phyloP scores from a whole-genome alignment of 768 basidiomycete genomes.

The Suillus weaverae region DNA sequence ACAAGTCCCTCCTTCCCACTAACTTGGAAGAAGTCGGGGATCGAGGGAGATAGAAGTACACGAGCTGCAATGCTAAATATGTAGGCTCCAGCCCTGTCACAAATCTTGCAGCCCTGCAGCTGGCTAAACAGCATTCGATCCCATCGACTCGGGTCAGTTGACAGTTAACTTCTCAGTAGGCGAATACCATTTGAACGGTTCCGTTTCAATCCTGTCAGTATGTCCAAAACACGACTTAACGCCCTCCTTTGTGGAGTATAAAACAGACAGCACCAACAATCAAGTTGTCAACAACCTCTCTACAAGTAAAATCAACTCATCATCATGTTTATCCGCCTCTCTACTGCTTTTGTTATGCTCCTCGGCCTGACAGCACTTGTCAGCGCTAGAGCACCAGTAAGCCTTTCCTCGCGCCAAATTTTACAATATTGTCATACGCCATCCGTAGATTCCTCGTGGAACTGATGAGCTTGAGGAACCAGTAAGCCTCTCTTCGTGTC shows the following conservation, averaged over 20 bases:
- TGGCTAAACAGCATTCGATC: not conserved
- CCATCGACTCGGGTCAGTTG: not conserved
- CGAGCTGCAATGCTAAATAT: too few relatives aligned
- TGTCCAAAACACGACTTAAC: not conserved
- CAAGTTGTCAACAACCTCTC: not conserved
- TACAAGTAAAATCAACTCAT: not conserved
- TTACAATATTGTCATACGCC: not conserved
- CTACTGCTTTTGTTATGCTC: not conserved
- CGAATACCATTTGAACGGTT: not conserved
- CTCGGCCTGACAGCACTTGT: not conserved
- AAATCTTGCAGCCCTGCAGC: not conserved
- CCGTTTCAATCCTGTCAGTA: not conserved
- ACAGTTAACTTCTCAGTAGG: not conserved
- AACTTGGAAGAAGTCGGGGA: too few relatives aligned
- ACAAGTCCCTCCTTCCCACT: too few relatives aligned
- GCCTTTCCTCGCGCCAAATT: not conserved
- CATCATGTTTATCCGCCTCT: not conserved
- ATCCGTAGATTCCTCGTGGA: not conserved
- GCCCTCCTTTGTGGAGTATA: not conserved
- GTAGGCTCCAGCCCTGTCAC: too few relatives aligned
- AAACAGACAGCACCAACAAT: not conserved
- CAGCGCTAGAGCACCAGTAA: not conserved
- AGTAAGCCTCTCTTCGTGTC: too few relatives aligned
- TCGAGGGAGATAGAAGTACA: too few relatives aligned
- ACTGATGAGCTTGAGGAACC: too few relatives aligned